Conservation (phyloP, 306 rosid genomes). For the Cucurbita ficifolia region DNA sequence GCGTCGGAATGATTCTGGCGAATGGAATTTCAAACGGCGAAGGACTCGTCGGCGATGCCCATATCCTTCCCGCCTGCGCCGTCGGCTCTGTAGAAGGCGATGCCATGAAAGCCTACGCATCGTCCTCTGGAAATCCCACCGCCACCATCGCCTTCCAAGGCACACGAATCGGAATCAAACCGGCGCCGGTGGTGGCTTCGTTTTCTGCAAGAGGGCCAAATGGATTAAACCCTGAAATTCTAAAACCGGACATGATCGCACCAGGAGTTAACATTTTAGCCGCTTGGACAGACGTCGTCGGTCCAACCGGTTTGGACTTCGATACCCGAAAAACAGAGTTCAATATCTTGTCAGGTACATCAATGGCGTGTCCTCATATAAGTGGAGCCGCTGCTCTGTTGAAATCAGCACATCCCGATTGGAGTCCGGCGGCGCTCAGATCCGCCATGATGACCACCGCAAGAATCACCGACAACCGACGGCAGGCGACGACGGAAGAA, state of each 20-base stretch:
- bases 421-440: constrained; percentile 78
- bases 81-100: constrained; percentile 64
- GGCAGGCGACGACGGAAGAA: constrained; percentile 48
- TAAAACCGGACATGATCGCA: constrained; percentile 78
- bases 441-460: constrained; percentile 94
- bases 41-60: constrained; percentile 80
- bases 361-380: constrained; percentile 91
- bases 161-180: constrained; percentile 66
- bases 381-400: constrained; percentile 80
- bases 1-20: constrained; percentile 74
- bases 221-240: constrained; percentile 54
- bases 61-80: constrained; percentile 64
- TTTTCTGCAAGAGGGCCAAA: constrained; percentile 74
- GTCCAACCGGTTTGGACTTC: constrained; percentile 57
- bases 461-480: constrained; percentile 26
- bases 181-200: constrained; percentile 79
- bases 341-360: constrained; percentile 74
- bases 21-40: constrained; percentile 70
- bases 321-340: constrained; percentile 60
- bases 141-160: constrained; percentile 74
- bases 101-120: constrained; percentile 39
- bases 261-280: constrained; percentile 86
- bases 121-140: constrained; percentile 30
- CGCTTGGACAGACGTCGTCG: constrained; percentile 71
- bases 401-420: constrained; percentile 77